Base-by-base conservation (phyloP, 2,329 filamentous ascomycete species). In the Penicillium vulpinum region DNA sequence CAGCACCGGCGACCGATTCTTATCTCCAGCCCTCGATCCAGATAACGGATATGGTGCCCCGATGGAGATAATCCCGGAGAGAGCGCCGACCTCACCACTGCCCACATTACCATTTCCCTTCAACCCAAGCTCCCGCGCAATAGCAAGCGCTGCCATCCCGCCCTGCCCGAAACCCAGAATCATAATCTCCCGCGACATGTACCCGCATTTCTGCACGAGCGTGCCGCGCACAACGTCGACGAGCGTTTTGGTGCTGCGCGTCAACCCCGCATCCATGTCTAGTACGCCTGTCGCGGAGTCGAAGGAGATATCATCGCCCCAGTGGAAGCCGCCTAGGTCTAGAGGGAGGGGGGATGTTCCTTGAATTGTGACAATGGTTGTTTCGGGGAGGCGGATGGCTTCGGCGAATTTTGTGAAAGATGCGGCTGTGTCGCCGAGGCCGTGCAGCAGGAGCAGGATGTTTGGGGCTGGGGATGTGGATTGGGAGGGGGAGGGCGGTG, bases 391-490 rank as follows among this genome's bases (percentile, higher is more conserved):
- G 59, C 83, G 80, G 59, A 96, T 76, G 63, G 85, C 85, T 55
- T 80, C 79, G 21, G 87, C 90, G 59, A 96, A 88, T 43, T 77
- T 76, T 58, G 84, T 82, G 72, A 94, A 95, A 35, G 89, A 81
- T 3, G 72, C 68, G 58, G 90, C 83, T 33, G 83, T 85, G 76
- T 96, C 92, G 60, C 92, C 92, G 13, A 96, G 83, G 62, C 91
- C 91, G 74, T 96, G 92, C 56, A 96, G 85, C 50, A 96, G 83
- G 69, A 96, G 77, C 60, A 96, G 85, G 64, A 95, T 81, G 65
- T 92, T 88, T 41, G 86, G 89, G 10, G 88, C 85, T 13, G 83
- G 83, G 58, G 64, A 60, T 60, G 59, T 51, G 63, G 81, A 76
- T 70, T 49, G 78, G 49, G 63, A 73, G 60, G 64, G 73, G 63